These are phyloP conservation scores for Neopestalotiopsis sp. DNA, from an alignment of 2,329 filamentous ascomycete genomes.

Conservation along the genomic window DNA sequence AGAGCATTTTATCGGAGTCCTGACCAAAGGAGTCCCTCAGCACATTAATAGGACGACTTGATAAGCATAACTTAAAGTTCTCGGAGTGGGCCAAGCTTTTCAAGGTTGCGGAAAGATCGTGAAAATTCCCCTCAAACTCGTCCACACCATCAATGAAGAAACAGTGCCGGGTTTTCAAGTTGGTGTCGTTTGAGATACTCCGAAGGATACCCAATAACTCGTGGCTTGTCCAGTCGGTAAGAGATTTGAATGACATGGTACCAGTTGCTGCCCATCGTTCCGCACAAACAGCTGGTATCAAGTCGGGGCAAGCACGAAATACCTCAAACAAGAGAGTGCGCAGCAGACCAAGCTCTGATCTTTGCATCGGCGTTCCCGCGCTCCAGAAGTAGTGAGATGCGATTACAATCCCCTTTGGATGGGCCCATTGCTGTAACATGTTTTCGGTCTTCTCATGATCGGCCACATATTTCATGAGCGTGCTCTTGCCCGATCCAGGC, in stretches of 20 bases:
- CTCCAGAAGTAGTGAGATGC: slow-evolving; percentile 6
- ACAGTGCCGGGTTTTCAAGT: background rate
- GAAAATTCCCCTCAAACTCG: background rate
- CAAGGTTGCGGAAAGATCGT: background rate
- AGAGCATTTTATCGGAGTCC: background rate
- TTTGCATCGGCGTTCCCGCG: slow-evolving; percentile 3
- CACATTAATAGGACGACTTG: background rate
- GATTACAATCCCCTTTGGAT: background rate
- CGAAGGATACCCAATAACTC: background rate
- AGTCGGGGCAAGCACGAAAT: background rate
- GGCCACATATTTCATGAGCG: slow-evolving; percentile 30
- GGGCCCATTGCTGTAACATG: background rate
- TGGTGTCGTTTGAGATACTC: too few relatives aligned
- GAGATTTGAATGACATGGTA: too few relatives aligned
- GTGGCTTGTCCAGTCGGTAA: background rate
- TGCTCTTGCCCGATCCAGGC: slow-evolving; percentile 28
- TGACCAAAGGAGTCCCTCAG: background rate
- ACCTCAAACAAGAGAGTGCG: background rate
- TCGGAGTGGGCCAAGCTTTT: background rate
- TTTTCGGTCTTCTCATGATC: background rate
- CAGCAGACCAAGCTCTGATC: background rate
- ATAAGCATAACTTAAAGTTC: background rate
- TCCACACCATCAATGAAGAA: slow-evolving; percentile 11
- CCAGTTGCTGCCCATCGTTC: background rate
- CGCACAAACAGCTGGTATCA: background rate